Evolutionary conservation across 192 early-diverging fungal genomes (phyloP).

Genomic region (Dissophora globulifera): DNA sequence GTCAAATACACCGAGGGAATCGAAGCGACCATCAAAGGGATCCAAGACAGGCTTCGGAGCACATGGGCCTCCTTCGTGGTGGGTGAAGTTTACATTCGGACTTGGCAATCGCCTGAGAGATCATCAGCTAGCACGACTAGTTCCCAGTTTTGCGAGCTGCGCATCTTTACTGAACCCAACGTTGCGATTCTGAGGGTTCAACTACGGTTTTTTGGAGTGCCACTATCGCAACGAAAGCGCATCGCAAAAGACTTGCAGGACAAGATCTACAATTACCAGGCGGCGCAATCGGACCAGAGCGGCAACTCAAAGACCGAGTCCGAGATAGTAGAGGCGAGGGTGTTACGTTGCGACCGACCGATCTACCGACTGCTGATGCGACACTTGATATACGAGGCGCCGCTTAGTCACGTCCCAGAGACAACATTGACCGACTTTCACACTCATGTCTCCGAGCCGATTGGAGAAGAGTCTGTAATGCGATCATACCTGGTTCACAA

Average conservation of each 20-base stretch:
- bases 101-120: constrained; percentile 26
- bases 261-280: constrained; percentile 15
- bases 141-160: constrained; percentile 49
- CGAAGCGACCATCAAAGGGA: constrained; percentile 13
- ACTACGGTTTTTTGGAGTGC: constrained; percentile 36
- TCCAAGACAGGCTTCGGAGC: constrained; percentile 20
- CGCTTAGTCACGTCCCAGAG: constrained; percentile 19
- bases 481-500: constrained; percentile 62
- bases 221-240: constrained; percentile 3
- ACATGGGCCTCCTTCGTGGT: constrained; percentile 47
- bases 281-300: constrained; percentile 1
- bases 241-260: constrained; percentile 15
- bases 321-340: constrained; percentile 10
- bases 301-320: constrained; percentile 10
- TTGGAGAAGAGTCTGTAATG: constrained; percentile 57
- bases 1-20: constrained; percentile 35
- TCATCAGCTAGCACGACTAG: constrained; percentile 16
- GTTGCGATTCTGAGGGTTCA: constrained; percentile 32
- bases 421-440: constrained; percentile 26
- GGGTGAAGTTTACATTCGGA: constrained; percentile 42
- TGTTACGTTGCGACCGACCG: constrained; percentile 48
- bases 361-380: constrained; percentile 59
- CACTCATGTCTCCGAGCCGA: constrained; percentile 32
- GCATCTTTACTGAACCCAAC: constrained; percentile 37
- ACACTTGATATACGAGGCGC: constrained; percentile 47